Evolutionary conservation across 2,329 filamentous ascomycete genomes (phyloP), one percentile per base, ranked within the genome.

Genomic region (Colletotrichum sp.): DNA sequence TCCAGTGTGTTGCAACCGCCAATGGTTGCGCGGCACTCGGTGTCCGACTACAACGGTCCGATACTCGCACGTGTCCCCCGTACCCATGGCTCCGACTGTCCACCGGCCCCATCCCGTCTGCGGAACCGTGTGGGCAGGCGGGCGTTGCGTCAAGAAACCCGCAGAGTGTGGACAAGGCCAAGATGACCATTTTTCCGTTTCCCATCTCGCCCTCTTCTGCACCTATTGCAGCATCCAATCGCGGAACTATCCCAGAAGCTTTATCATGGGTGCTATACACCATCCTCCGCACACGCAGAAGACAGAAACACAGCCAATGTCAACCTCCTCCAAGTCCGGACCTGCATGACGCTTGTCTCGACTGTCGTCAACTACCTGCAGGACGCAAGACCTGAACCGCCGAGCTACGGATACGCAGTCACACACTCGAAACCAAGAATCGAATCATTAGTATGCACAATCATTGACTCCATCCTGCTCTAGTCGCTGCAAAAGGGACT

Each of bases 41-140:
- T 52, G 64, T 71, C 59, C 70, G 57, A 69, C n/a, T 22, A 30
- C 13, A 64, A 68, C 59, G 73, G 64, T 60, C 64, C 55, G 73
- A 64, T 57, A 28, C 57, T 34, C 36, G n/a, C 32, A 72, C 44
- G 28, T 75, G 24, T 44, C 30, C 30, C n/a, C 63, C 44, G 70
- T 44, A 34, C 64, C 57, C 28, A 18, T 68, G 63, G 64, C 57
- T 59, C 70, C 70, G 55, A 64, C 32, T 32, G 64, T 57, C 39
- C 64, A 55, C 69, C 69, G 57, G 63, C 44, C 44, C 44, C 59
- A 52, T 32, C 39, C 62, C 68, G 67, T 72, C 18, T 63, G 55
- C 68, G 57, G 68, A 57, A 68, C 60, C 62, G 72, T 30, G 30
- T 34, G 59, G 57, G 44, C 55, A 44, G n/a, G 66, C 52, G 66